Conservation (phyloP, 768 basidiomycete genomes). For the Mycena haematopus region DNA sequence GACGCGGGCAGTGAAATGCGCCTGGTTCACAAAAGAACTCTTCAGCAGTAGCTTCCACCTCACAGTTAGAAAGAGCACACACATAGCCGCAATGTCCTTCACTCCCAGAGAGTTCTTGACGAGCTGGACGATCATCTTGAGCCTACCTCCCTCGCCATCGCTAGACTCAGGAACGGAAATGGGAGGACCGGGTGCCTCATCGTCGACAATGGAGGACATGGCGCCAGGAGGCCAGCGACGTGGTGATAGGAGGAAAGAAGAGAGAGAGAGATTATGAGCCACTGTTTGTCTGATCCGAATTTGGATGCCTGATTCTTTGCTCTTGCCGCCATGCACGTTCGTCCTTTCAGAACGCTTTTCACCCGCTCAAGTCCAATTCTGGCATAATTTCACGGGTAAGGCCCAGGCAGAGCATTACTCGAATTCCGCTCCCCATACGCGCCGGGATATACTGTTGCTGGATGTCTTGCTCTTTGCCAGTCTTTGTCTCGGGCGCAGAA, state of each 20-base stretch:
- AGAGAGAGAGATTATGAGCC: not conserved
- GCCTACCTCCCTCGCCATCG: conserved; percentile 89
- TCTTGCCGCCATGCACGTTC: conserved; percentile 18
- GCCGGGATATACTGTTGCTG: no score
- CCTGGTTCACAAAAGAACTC: conserved; percentile 49
- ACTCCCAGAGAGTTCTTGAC: conserved; percentile 92
- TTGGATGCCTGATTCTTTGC: conserved; percentile 6
- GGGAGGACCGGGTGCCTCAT: conserved; percentile 59
- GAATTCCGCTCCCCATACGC: no score
- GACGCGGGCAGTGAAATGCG: conserved; percentile 93
- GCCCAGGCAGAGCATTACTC: no score
- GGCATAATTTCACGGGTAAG: not conserved
- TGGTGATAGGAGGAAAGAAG: conserved; percentile 4
- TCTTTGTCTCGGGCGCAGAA: not conserved
- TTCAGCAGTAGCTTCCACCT: conserved; percentile 12
- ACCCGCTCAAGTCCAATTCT: not conserved
- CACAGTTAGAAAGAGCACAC: conserved; percentile 37
- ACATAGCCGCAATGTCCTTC: conserved; percentile 96
- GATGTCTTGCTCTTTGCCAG: not conserved
- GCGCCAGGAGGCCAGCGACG: not conserved
- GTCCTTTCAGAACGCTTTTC: not conserved
- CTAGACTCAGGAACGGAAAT: conserved; percentile 73
- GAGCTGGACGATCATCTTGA: conserved; percentile 92
- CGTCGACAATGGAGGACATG: conserved; percentile 40
- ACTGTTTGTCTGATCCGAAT: conserved; percentile 11